These are phyloP conservation scores for Penicillium bovifimosum DNA, from an alignment of 495 filamentous ascomycete species.

Conservation along the genomic window DNA sequence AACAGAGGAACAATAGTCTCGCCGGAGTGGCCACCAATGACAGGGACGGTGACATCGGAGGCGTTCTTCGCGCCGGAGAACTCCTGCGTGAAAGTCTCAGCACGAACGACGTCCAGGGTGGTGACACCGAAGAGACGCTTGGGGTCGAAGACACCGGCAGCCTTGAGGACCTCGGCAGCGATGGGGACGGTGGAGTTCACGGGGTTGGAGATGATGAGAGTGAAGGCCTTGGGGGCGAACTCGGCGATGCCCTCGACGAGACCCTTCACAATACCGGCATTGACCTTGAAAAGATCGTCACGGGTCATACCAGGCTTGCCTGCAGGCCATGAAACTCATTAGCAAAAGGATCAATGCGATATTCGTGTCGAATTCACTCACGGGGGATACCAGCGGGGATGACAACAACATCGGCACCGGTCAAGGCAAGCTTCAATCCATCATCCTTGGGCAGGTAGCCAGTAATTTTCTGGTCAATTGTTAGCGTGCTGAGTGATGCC, in stretches of 20 bases:
- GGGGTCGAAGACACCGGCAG: conserved; percentile 84
- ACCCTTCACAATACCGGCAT: conserved; percentile 87
- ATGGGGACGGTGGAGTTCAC: conserved; percentile 99
- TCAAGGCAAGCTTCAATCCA: conserved; percentile 80
- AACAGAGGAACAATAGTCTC: conserved; percentile 97
- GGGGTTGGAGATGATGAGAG: conserved; percentile 97
- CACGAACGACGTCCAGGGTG: conserved; percentile 94
- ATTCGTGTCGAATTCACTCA: conserved; percentile 43
- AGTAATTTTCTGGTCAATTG: conserved; percentile 65
- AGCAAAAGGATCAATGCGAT: background rate
- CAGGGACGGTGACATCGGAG: conserved; percentile 75
- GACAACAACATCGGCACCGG: conserved; percentile 87
- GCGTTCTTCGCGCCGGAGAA: conserved; percentile 78
- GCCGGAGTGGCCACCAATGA: conserved; percentile 94
- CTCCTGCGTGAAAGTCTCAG: conserved; percentile 91
- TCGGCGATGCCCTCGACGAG: conserved; percentile 82
- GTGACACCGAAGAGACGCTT: conserved; percentile 96
- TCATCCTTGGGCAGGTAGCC: conserved; percentile 88
- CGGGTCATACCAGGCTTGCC: conserved; percentile 99
- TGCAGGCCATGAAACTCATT: conserved; percentile 29
- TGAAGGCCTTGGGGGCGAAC: conserved; percentile 80
- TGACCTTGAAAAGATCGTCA: conserved; percentile 98
- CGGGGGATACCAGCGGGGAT: conserved; percentile 98
- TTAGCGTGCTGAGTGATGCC: conserved; percentile 12
- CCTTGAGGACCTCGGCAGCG: conserved; percentile 92